phyloP scores from a whole-genome alignment of 305 asterid genomes.

The Euphrasia arctica region DNA sequence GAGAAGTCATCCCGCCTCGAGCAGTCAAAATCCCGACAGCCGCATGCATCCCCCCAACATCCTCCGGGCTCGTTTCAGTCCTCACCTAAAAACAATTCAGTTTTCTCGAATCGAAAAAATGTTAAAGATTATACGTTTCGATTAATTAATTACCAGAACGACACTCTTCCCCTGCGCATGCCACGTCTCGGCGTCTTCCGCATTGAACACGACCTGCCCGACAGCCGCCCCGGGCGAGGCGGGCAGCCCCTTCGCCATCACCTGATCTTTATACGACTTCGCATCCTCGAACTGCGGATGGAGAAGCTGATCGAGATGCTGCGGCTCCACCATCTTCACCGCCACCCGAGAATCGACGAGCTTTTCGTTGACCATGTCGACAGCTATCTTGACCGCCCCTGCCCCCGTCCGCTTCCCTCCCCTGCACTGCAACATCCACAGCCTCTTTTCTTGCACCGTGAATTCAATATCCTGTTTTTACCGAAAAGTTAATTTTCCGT shows the following conservation, averaged over 20 bases:
- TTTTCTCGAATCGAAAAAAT: not conserved
- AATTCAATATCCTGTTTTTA: constrained; percentile 77
- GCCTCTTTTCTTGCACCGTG: constrained; percentile 89
- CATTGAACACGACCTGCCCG: constrained; percentile 85
- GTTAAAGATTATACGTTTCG: not conserved
- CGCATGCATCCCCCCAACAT: constrained; percentile 98
- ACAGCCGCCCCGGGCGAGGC: constrained; percentile 99
- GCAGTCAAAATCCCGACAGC: constrained; percentile 94
- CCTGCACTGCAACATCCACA: constrained; percentile 96
- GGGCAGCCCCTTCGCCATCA: constrained; percentile 87
- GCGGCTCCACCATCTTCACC: constrained; percentile 91
- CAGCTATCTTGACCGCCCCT: constrained; percentile 91
- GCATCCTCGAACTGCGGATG: constrained; percentile 99
- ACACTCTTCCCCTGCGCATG: constrained; percentile 92
- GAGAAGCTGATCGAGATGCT: constrained; percentile 94
- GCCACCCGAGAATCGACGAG: constrained; percentile 58
- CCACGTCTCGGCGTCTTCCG: constrained; percentile 91
- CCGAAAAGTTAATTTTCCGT: not conserved
- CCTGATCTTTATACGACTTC: constrained; percentile 60
- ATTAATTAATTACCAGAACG: constrained; percentile 47
- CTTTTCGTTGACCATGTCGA: constrained; percentile 88
- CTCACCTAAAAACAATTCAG: constrained; percentile 50
- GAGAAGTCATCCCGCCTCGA: constrained; percentile 99
- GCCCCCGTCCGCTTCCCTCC: constrained; percentile 88
- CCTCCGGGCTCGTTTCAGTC: constrained; percentile 97